Evolutionary conservation across 495 filamentous ascomycete genomes (phyloP), one percentile per base, ranked within the genome.

Genomic region (Jackrogersella minutella): DNA sequence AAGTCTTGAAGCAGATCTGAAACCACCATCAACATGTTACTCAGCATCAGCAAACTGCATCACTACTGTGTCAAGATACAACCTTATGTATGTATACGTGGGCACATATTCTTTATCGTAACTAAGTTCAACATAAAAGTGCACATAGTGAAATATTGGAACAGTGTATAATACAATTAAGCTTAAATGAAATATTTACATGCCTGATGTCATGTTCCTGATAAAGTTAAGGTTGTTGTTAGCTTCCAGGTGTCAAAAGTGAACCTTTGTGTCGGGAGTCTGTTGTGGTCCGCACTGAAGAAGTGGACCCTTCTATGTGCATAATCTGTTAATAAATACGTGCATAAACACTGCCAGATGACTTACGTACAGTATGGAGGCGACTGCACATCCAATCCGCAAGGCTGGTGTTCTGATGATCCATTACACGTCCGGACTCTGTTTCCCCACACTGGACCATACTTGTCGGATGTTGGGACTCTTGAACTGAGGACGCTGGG

Each of bases 1-100:
- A 41, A 44, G 44, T 51, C 16, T 26, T 64, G 61, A 64, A 64
- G 61, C 61, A 64, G 30, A 64, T 47, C 51, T 64, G 61, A 64
- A 64, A 64, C 61, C 43, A 52, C 13, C 36, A n/a, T 22, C 36
- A 41, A 56, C 36, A 31, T 41, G 36, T 40, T 30, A 21, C 24
- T 56, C 52, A 14, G 52, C 52, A 56, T 41, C 21, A 56, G 52
- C 19, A 22, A 26, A 41, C 52, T 19, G 14, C 52, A 41, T n/a
- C 17, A 43, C 52, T 39, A 39, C 36, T 21, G 13, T 8, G 8
- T n/a, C n/a, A n/a, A n/a, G n/a, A n/a, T n/a, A n/a, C n/a, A n/a
- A n/a, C n/a, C n/a, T n/a, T n/a, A 7, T 4, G 2, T 44, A n/a
- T 10, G 5, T 1, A 4, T 49, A 31, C 26, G 26, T 49, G 16